Percentiles rank a stretch among this genome's conserved stretches.
These are phyloP conservation scores for Nigrograna mackinnonii DNA, from an alignment of 2,329 filamentous ascomycete genomes.

Conservation along the genomic window DNA sequence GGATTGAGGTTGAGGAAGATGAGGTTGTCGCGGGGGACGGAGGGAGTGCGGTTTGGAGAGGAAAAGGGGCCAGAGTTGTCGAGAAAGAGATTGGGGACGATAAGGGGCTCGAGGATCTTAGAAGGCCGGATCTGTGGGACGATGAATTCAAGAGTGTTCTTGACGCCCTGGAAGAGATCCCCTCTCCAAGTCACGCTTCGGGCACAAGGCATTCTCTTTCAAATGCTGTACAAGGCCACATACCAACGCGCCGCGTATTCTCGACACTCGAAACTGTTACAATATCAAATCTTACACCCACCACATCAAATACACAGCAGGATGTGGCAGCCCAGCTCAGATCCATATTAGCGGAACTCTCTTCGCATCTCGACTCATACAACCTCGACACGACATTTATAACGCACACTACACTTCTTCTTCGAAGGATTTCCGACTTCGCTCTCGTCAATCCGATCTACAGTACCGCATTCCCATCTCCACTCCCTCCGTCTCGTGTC, in stretches of 20 bases:
- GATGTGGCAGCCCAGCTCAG: constrained; percentile 35
- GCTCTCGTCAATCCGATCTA: constrained; percentile 75
- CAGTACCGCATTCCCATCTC: constrained; percentile 70
- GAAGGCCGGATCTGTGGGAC: constrained; percentile 71
- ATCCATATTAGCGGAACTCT: constrained; percentile 43
- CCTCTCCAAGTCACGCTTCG: neutral
- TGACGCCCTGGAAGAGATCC: constrained; percentile 4
- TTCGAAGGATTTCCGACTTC: constrained; percentile 83
- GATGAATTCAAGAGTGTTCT: constrained; percentile 56
- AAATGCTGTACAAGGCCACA: neutral
- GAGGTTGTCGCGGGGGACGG: constrained; percentile 67
- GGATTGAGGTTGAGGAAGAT: constrained; percentile 65
- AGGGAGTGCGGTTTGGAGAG: constrained; percentile 73
- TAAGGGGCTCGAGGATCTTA: constrained; percentile 38
- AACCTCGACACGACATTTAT: constrained; percentile 29
- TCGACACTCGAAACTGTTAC: constrained; percentile 51
- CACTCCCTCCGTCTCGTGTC: constrained; percentile 84
- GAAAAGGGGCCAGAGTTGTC: constrained; percentile 62
- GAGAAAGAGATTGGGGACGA: constrained; percentile 39
- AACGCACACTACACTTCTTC: constrained; percentile 62
- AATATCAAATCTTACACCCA: constrained; percentile 38
- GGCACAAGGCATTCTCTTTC: constrained; percentile 2
- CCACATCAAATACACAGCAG: neutral
- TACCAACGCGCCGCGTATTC: constrained; percentile 1
- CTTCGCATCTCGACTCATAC: constrained; percentile 24